Evolutionary conservation across 225 moss, liverwort and hornwort genomes (phyloP).

Genomic region (Bryum argenteum): DNA sequence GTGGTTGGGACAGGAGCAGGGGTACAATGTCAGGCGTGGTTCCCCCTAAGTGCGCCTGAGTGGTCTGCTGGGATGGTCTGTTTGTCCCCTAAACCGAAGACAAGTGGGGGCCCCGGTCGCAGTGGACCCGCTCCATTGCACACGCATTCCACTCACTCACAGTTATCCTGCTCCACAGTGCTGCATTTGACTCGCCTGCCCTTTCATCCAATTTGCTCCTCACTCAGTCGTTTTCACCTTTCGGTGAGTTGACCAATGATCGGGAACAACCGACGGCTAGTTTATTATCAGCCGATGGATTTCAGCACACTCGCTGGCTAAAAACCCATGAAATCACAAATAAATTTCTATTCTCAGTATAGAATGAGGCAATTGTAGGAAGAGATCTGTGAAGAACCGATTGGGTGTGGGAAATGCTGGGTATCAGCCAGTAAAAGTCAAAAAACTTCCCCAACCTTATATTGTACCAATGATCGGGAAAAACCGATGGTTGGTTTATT

Average conservation of each 20-base stretch:
- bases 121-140: slow-evolving; percentile 23
- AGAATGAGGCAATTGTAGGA: no score
- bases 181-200: background rate
- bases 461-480: no score
- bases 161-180: background rate
- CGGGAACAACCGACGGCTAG: no score
- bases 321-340: no score
- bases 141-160: background rate
- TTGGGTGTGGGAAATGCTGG: no score
- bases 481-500: no score
- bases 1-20: slow-evolving; percentile 2
- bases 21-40: slow-evolving; percentile 27
- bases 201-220: background rate
- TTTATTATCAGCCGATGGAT: no score
- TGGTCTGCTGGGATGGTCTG: background rate
- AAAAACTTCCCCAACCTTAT: no score
- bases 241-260: background rate
- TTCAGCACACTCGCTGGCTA: no score
- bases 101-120: slow-evolving; percentile 1
- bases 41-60: slow-evolving; percentile 1
- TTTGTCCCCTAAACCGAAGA: slow-evolving; percentile 7
- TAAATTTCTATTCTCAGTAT: no score
- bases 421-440: no score
- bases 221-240: background rate
- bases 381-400: no score